Percentiles rank a stretch among this genome's conserved stretches.
phyloP scores from a whole-genome alignment of 2,329 filamentous ascomycete species.

The Fusarium secorum region DNA sequence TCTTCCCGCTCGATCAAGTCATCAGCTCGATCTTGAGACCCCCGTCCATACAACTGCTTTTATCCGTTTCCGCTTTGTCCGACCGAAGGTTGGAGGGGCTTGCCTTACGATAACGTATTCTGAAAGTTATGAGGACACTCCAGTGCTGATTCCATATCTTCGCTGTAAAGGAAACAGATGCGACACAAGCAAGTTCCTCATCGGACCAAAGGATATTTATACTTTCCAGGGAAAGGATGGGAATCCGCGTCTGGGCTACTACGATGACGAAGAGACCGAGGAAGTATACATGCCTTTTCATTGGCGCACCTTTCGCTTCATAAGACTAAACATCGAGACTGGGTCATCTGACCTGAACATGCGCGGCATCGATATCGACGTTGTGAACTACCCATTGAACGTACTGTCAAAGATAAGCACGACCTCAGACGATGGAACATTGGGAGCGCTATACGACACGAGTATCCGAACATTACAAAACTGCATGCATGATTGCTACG shows the following conservation, averaged over 20 bases:
- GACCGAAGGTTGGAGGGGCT: background rate
- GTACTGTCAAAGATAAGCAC: background rate
- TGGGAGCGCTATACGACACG: background rate
- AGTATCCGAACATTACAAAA: background rate
- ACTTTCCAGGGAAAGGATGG: background rate
- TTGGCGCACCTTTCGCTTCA: background rate
- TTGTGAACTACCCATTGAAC: background rate
- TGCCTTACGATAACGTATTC: background rate
- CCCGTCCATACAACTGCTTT: background rate
- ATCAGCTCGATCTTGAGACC: background rate
- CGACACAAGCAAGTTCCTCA: background rate
- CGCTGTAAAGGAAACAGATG: background rate
- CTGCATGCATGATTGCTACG: conserved; percentile 2
- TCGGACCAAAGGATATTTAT: background rate
- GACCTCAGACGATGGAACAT: background rate
- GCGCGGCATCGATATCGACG: background rate
- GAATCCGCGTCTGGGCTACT: rapidly evolving
- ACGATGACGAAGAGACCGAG: background rate
- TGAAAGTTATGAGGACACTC: background rate
- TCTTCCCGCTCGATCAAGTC: background rate
- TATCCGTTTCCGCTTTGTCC: background rate
- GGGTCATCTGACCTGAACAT: background rate
- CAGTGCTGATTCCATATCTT: background rate
- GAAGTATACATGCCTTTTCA: background rate
- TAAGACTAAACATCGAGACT: background rate